phyloP scores from a whole-genome alignment of 176 grass and related monocot species.

The Metroxylon sagu region DNA sequence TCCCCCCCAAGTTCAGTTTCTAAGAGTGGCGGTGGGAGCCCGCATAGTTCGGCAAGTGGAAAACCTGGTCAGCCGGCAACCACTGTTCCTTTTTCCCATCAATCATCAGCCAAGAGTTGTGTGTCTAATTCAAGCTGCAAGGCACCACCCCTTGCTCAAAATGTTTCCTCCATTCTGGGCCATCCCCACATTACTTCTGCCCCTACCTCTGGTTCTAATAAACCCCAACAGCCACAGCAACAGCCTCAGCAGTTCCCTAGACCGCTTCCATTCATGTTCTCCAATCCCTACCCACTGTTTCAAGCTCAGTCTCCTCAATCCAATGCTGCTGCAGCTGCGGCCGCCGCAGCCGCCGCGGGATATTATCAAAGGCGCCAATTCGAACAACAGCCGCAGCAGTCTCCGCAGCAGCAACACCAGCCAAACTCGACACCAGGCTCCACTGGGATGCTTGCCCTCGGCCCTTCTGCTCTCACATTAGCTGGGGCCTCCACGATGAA shows the following conservation, averaged over 20 bases:
- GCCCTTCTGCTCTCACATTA: slow-evolving; percentile 13
- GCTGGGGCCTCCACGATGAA: not conserved
- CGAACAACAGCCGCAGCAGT: slow-evolving; percentile 16
- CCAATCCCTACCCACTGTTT: slow-evolving; percentile 19
- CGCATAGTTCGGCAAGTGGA: slow-evolving; percentile 42
- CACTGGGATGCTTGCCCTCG: slow-evolving; percentile 14
- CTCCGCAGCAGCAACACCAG: slow-evolving; percentile 24
- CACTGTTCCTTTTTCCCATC: slow-evolving; percentile 39
- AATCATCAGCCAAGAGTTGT: slow-evolving; percentile 54
- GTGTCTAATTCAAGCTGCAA: slow-evolving; percentile 47
- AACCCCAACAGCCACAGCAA: slow-evolving; percentile 23
- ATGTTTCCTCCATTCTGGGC: slow-evolving; percentile 66
- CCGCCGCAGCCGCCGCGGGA: not conserved
- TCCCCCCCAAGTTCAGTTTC: slow-evolving; percentile 73
- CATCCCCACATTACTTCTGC: slow-evolving; percentile 39
- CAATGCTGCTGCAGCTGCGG: slow-evolving; percentile 15
- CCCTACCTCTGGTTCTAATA: slow-evolving; percentile 45
- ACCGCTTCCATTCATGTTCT: slow-evolving; percentile 53
- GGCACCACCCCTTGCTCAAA: slow-evolving; percentile 36
- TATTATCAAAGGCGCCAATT: slow-evolving; percentile 46
- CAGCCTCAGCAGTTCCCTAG: slow-evolving; percentile 25
- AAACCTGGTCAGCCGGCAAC: slow-evolving; percentile 36
- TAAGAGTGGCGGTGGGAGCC: slow-evolving; percentile 68
- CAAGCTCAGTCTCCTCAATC: slow-evolving; percentile 20
- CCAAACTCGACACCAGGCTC: slow-evolving; percentile 15